phyloP scores from a whole-genome alignment of 495 filamentous ascomycete species.

The Podospora sp. region DNA sequence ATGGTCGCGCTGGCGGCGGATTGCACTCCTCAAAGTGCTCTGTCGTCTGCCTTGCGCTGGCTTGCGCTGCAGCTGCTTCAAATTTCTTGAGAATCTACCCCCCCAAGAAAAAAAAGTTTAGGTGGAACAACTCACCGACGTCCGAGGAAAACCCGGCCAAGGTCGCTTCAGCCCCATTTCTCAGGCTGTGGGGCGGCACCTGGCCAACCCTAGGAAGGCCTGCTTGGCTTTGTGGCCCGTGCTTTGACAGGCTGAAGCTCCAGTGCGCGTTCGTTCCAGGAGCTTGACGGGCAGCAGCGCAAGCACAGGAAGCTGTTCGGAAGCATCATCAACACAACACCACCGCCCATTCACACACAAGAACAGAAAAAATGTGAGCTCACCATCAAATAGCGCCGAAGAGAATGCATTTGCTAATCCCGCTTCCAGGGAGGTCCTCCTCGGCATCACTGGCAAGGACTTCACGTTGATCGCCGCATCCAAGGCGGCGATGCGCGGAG shows the following conservation, averaged over 20 bases:
- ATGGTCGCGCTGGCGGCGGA: constrained; percentile 46
- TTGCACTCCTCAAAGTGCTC: constrained; percentile 13
- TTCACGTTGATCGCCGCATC: constrained; percentile 97
- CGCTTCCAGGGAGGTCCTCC: constrained; percentile 83
- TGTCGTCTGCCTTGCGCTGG: constrained; percentile 22
- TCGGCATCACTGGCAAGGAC: constrained; percentile 98
- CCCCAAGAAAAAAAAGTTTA: constrained; percentile 17
- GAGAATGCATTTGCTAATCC: background rate
- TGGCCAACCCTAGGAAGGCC: background rate
- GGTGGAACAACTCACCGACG: too few relatives aligned
- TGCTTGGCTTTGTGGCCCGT: constrained; percentile 20
- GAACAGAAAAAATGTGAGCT: constrained; percentile 29
- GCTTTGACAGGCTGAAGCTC: constrained; percentile 33
- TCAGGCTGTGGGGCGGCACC: background rate
- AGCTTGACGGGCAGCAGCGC: constrained; percentile 8
- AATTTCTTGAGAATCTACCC: constrained; percentile 14
- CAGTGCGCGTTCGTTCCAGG: constrained; percentile 30
- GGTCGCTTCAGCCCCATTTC: constrained; percentile 10
- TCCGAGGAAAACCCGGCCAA: background rate
- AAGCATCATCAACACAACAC: constrained; percentile 8
- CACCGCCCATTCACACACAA: background rate
- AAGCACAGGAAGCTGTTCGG: background rate
- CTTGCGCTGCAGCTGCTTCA: constrained; percentile 14
- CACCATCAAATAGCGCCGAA: background rate
- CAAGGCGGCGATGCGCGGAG: constrained; percentile 96